Evolutionary conservation across 2,329 filamentous ascomycete species (phyloP), one percentile per base, ranked within the genome.

Genomic region (Ascochyta viciae-villosae): DNA sequence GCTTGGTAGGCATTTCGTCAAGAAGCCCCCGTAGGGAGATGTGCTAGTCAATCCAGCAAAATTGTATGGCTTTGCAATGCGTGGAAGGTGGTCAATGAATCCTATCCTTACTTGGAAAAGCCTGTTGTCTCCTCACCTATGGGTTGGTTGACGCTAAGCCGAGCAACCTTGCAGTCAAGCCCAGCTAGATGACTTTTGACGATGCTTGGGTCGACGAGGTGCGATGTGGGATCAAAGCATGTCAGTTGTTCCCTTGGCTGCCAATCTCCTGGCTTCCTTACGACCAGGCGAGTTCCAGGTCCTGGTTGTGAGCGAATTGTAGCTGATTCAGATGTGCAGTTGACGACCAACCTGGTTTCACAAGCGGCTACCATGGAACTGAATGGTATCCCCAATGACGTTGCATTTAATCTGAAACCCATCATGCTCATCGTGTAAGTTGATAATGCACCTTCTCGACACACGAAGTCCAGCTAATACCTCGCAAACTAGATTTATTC

Each of bases 131-230:
- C 55, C 60, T 3, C 56, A 66, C 15, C 29, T 64, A 2, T 67
- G 63, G 73, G 81, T 77, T 61, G 82, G 83, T 53, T 19, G 19
- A 19, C 19, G 78, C 86, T 48, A 89, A 89, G 75, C 89, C 89
- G 4, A 89, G 86, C 66, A 79, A 79, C 2, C 83, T 82, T 6
- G 71, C 74, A 0, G 72, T 81, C 52, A 85, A 85, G 42, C 89
- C 89, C 0, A 47, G 58, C 0, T 92, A 89, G 89, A 92, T 92
- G 87, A 90, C 87, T 0, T 92, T 91, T 63, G 89, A 93, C 56
- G 90, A 93, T 63, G 84, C 84, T 53, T 93, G 89, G 89, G 89
- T 93, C 29, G 89, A 91, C 27, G 68, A 72, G 54, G 67, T 72
- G 8, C 63, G 62, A 9, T 52, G 56, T 43, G 55, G 55, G 13